phyloP scores from a whole-genome alignment of 805 yeast species.

The Hanseniaspora mollemarum region DNA sequence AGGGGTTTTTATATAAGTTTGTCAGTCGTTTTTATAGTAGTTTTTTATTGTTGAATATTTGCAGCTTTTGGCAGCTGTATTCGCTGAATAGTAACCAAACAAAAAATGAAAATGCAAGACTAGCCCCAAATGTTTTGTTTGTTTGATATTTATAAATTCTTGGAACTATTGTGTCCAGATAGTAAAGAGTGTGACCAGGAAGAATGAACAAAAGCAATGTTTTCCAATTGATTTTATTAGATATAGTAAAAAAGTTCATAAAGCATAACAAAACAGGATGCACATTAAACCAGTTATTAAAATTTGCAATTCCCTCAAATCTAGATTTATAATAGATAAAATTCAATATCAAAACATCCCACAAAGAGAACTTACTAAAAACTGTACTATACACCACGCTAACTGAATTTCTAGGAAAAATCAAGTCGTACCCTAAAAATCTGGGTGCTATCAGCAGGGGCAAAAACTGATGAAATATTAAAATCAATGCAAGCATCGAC shows the following conservation, averaged over 20 bases:
- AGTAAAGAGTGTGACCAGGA: conserved; percentile 7
- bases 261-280: conserved; percentile 1
- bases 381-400: background rate
- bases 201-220: background rate
- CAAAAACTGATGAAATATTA: background rate
- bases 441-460: background rate
- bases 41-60: no score
- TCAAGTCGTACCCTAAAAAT: background rate
- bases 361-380: background rate
- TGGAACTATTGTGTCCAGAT: background rate
- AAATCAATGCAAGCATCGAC: background rate
- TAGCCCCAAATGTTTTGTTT: no score
- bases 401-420: background rate
- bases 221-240: background rate
- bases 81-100: no score
- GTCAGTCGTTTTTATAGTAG: no score
- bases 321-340: conserved; percentile 2
- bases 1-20: no score
- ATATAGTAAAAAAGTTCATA: background rate
- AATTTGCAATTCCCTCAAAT: conserved; percentile 4
- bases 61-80: no score
- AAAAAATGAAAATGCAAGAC: background rate
- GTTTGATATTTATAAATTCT: background rate
- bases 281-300: conserved; percentile 7
- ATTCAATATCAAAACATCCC: conserved; percentile 5